phyloP scores from a whole-genome alignment of 1,284 basidiomycete species.

The Boletellus deceptivus region DNA sequence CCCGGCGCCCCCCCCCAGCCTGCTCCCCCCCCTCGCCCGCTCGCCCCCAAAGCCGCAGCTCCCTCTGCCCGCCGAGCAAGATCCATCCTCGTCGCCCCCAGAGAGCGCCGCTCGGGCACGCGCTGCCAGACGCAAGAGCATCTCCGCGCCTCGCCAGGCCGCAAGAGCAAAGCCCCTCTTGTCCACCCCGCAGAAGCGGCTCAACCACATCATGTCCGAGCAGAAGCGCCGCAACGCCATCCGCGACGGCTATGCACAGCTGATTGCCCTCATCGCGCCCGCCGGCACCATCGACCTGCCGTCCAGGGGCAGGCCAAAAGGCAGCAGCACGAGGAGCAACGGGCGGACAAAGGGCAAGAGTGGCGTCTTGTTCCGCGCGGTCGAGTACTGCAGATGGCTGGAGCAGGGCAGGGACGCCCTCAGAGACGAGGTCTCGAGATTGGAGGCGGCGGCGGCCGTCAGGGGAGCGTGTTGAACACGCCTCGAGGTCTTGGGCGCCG shows the following conservation, averaged over 20 bases:
- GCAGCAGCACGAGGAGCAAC: conserved; percentile 66
- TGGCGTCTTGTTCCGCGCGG: conserved; percentile 75
- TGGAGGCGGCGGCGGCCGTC: conserved; percentile 61
- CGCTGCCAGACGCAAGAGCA: conserved; percentile 22
- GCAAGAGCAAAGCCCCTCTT: conserved; percentile 56
- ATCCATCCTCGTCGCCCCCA: conserved; percentile 2
- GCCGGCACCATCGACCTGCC: conserved; percentile 72
- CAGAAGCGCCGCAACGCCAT: conserved; percentile 89
- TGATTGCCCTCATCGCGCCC: conserved; percentile 75
- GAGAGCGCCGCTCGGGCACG: conserved; percentile 14
- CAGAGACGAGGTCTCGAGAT: conserved; percentile 55
- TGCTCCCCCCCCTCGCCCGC: conserved; percentile 8
- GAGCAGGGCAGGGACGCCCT: conserved; percentile 70
- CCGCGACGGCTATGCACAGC: conserved; percentile 82
- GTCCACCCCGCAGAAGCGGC: conserved; percentile 82
- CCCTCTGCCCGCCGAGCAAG: conserved; percentile 10
- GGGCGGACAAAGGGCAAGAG: conserved; percentile 76
- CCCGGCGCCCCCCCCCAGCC: conserved; percentile 7
- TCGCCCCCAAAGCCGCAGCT: conserved; percentile 10
- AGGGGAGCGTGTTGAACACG: conserved; percentile 9
- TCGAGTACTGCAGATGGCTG: conserved; percentile 75
- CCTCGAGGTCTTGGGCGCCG: background rate
- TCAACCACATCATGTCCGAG: conserved; percentile 93
- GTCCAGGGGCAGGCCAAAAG: conserved; percentile 73
- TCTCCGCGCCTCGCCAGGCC: conserved; percentile 20